Percentiles rank a stretch among this genome's conserved stretches.
Conservation (phyloP, 148 eudicot species). For the Cornus kousa region DNA sequence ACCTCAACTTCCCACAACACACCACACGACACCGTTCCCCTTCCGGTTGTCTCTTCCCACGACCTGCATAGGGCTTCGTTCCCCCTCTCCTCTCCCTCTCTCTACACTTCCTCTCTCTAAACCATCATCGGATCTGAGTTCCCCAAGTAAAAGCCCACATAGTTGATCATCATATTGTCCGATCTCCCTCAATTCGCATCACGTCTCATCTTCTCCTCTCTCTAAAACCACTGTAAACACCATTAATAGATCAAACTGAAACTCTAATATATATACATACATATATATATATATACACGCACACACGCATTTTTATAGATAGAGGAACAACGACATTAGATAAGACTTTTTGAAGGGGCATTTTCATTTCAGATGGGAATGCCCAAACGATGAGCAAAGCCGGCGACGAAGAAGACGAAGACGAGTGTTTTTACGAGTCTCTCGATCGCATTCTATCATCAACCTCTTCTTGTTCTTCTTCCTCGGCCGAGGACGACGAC, state of each 20-base stretch:
- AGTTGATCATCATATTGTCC: background rate
- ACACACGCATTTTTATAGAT: background rate
- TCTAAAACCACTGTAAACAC: constrained; percentile 9
- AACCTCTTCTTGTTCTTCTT: constrained; percentile 46
- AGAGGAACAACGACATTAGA: background rate
- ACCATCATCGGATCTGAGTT: constrained; percentile 33
- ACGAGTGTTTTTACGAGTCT: constrained; percentile 57
- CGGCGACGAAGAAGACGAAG: constrained; percentile 34
- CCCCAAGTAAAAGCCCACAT: constrained; percentile 8
- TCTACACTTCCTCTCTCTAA: background rate
- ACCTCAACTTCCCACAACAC: background rate
- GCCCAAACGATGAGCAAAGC: constrained; percentile 51
- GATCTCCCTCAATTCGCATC: constrained; percentile 18
- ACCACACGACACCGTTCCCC: background rate
- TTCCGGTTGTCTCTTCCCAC: background rate
- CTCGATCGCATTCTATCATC: constrained; percentile 63
- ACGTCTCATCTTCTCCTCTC: background rate
- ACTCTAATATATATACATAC: background rate
- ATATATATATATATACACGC: background rate
- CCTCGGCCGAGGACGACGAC: constrained; percentile 47
- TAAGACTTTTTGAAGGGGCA: constrained; percentile 19
- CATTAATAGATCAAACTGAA: constrained; percentile 4
- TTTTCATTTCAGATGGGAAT: constrained; percentile 42
- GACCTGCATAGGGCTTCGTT: background rate
- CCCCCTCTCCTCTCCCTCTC: constrained; percentile 14